Evolutionary conservation across 2,329 filamentous ascomycete genomes (phyloP), one percentile per base, ranked within the genome.

Genomic region (Aspergillus sp.): DNA sequence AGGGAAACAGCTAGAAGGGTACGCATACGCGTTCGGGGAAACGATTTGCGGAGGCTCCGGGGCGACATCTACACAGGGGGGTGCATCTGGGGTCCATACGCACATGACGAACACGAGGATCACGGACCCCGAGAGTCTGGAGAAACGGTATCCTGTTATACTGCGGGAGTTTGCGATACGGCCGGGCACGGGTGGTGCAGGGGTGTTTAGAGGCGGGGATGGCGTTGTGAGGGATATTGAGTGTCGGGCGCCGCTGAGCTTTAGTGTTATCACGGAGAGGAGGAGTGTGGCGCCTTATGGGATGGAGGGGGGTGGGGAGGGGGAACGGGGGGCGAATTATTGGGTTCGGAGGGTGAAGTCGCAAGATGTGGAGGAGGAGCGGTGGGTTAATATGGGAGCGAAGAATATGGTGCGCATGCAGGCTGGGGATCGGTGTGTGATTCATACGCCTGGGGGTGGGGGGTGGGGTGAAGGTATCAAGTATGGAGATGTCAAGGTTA

Each of bases 41-140:
- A 95, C 91, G 3, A 93, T 95, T 60, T 89, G 90, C 0, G 90
- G 91, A 39, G 91, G 90, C 2, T 87, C 84, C 41, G 91, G 90
- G 39, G 90, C 90, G 0, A 90, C 90, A 0, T 84, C 87, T 0
- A 82, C 82, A 17, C 93, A 90, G 90, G 82, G 88, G 58, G 90
- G 90, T 23, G 88, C 89, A 19, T 86, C 81, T 56, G 90, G 90
- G 19, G 89, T 93, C 27, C 90, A 95, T 69, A 89, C 86, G 3
- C 90, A 93, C 75, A 93, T 93, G 89, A 95, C 90, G 11, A 96
- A 95, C 73, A 95, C 90, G 1, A 84, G 90, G 4, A 95, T 93
- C 70, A 93, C 90, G 0, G 90, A 96, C 70, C 83, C 88, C 0
- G 90, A 96, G 70, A 86, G 93, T 9, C 90, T 95, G 61, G 90